Conservation (phyloP, 768 basidiomycete genomes). For the Termitomyces bulborhizus region DNA sequence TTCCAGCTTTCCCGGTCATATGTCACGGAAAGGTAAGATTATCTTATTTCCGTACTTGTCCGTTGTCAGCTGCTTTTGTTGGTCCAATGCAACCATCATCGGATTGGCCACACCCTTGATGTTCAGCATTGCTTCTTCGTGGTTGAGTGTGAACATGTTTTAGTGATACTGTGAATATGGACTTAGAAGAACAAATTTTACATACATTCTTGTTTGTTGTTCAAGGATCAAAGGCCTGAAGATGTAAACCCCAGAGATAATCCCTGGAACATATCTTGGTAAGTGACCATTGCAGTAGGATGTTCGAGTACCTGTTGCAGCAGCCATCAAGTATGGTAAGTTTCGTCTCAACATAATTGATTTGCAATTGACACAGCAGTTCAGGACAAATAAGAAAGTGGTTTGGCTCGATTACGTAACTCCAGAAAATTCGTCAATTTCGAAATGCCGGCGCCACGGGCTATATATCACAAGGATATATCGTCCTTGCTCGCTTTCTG, state of each 20-base stretch:
- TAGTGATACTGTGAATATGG: neutral
- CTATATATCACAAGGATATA: no score
- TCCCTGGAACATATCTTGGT: slow-evolving; percentile 30
- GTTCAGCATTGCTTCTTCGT: slow-evolving; percentile 1
- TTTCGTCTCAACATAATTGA: slow-evolving; percentile 28
- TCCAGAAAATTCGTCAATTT: no score
- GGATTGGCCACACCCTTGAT: neutral
- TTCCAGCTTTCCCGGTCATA: neutral
- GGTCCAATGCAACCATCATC: neutral
- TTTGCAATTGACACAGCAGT: no score
- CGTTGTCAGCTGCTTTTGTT: neutral
- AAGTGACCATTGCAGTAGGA: neutral
- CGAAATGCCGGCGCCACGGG: no score
- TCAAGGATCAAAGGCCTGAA: slow-evolving; percentile 46
- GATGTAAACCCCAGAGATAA: slow-evolving; percentile 60
- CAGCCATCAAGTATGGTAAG: slow-evolving; percentile 49
- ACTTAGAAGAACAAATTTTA: neutral
- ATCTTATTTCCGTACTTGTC: neutral
- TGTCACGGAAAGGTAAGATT: neutral
- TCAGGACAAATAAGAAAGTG: no score
- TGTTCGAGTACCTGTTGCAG: slow-evolving; percentile 41
- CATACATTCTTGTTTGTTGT: slow-evolving; percentile 13
- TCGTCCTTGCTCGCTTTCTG: no score
- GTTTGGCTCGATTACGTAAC: no score
- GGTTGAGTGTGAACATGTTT: slow-evolving; percentile 4